Evolutionary conservation across 441 rosid species (phyloP).

Genomic region (Erodium chrysanthum): DNA sequence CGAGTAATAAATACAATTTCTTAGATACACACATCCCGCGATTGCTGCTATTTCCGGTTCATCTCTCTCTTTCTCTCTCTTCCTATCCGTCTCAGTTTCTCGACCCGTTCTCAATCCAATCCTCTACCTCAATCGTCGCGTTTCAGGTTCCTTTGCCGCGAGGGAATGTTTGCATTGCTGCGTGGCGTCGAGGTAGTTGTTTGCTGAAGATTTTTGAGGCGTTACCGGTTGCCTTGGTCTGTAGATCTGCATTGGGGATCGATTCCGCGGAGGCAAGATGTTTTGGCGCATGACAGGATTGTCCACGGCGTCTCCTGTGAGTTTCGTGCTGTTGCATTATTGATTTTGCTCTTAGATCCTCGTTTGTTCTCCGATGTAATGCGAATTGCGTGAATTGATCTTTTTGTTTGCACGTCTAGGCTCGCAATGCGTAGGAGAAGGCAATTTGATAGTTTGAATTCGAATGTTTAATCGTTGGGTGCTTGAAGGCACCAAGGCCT

Average conservation of each 20-base stretch:
- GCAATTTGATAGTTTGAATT: background rate
- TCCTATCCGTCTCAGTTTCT: no score
- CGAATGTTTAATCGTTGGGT: background rate
- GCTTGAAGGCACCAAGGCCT: no score
- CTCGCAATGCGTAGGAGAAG: background rate
- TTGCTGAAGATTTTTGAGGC: background rate
- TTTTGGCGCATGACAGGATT: constrained; percentile 94
- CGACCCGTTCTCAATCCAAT: no score
- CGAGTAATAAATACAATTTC: no score
- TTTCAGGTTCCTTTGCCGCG: no score
- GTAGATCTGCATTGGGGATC: background rate
- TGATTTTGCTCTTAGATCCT: background rate
- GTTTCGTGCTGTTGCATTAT: constrained; percentile 18
- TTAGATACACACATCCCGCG: no score
- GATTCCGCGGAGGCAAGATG: constrained; percentile 33
- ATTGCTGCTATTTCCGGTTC: no score
- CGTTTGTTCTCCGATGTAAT: background rate
- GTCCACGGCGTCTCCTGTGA: constrained; percentile 86
- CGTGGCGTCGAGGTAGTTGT: no score
- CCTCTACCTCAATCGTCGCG: no score
- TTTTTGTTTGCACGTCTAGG: background rate
- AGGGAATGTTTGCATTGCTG: no score
- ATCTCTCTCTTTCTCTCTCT: no score
- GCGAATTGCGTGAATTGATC: background rate
- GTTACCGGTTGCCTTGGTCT: background rate